Evolutionary conservation across 106 monocot genomes (phyloP).

Genomic region (Acorus calamus): DNA sequence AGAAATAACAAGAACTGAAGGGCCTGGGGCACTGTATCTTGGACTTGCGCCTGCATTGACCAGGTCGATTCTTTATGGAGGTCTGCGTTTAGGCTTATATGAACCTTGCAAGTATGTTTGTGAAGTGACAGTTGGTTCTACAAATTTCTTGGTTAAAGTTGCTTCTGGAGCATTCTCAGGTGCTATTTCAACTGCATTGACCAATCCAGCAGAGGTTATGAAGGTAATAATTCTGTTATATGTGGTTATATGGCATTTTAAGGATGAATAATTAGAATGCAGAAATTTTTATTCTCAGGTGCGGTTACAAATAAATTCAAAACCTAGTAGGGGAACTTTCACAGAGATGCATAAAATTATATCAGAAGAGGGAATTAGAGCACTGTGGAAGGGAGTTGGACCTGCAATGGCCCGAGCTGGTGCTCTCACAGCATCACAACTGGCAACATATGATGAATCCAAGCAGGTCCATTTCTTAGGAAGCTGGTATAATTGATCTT

Average conservation of each 20-base stretch:
- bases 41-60: conserved; percentile 73
- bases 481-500: conserved; percentile 4
- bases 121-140: conserved; percentile 58
- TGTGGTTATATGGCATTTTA: neutral
- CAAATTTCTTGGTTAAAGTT: conserved; percentile 71
- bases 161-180: conserved; percentile 89
- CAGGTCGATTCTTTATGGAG: conserved; percentile 86
- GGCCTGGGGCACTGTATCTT: conserved; percentile 57
- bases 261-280: neutral
- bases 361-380: conserved; percentile 46
- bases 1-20: conserved; percentile 56
- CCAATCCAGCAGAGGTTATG: conserved; percentile 83
- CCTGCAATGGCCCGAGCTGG: conserved; percentile 88
- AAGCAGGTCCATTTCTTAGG: conserved; percentile 55
- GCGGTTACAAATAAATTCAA: conserved; percentile 70
- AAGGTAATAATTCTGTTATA: conserved; percentile 35
- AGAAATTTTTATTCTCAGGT: conserved; percentile 35
- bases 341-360: conserved; percentile 43
- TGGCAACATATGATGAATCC: conserved; percentile 91
- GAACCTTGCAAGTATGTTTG: conserved; percentile 79
- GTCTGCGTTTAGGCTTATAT: conserved; percentile 80
- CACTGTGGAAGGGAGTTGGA: conserved; percentile 95
- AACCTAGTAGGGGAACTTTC: conserved; percentile 31
- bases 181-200: conserved; percentile 70
- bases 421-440: conserved; percentile 79